phyloP scores from a whole-genome alignment of 768 basidiomycete species.

The Leccinellum albellum region DNA sequence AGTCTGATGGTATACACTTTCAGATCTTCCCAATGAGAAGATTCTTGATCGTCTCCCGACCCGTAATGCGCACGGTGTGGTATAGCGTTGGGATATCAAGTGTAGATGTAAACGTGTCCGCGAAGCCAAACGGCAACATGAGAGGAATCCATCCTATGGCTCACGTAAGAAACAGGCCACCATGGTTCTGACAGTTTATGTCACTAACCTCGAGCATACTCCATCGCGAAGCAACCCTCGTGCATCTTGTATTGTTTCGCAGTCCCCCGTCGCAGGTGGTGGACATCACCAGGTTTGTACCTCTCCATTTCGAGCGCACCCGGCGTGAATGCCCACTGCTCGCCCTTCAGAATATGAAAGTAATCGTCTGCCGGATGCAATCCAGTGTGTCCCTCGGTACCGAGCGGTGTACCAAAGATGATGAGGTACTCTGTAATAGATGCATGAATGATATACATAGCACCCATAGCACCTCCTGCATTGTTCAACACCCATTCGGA shows the following conservation, averaged over 20 bases:
- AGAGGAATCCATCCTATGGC: slow-evolving; percentile 89
- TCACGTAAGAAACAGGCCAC: background rate
- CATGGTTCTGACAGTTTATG: slow-evolving; percentile 13
- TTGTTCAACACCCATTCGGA: slow-evolving; percentile 96
- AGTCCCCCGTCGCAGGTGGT: slow-evolving; percentile 75
- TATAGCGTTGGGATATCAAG: slow-evolving; percentile 83
- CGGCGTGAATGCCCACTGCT: slow-evolving; percentile 89
- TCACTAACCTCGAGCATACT: slow-evolving; percentile 80
- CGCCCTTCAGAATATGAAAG: slow-evolving; percentile 91
- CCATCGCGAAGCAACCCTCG: slow-evolving; percentile 91
- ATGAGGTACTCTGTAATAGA: slow-evolving; percentile 96
- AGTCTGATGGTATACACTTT: background rate
- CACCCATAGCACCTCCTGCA: slow-evolving; percentile 96
- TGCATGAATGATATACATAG: slow-evolving; percentile 97
- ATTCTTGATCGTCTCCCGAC: slow-evolving; percentile 78
- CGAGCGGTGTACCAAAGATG: slow-evolving; percentile 93
- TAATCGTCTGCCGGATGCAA: slow-evolving; percentile 97
- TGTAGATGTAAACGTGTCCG: slow-evolving; percentile 83
- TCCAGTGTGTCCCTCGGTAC: slow-evolving; percentile 95
- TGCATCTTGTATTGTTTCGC: slow-evolving; percentile 99
- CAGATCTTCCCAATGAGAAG: slow-evolving; percentile 84
- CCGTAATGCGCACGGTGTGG: slow-evolving; percentile 73
- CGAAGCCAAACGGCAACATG: slow-evolving; percentile 93
- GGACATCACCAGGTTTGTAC: slow-evolving; percentile 81
- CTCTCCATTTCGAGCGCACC: slow-evolving; percentile 82